Evolutionary conservation across 345 rosid genomes (phyloP), one percentile per base, ranked within the genome.

Genomic region (Odontarrhena argentea): DNA sequence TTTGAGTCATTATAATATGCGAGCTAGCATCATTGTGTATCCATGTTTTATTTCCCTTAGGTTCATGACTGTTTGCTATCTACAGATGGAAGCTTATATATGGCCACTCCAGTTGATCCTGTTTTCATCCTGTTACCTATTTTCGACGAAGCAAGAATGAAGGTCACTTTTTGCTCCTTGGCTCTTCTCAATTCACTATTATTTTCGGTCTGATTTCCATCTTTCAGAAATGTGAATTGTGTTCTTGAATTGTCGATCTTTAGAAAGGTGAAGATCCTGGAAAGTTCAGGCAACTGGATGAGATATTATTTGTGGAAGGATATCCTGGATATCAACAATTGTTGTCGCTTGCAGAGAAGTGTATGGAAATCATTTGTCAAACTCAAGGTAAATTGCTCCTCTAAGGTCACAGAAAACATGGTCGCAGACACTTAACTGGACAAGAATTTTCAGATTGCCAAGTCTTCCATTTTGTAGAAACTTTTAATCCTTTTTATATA

Each of bases 71-170:
- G 15, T 34, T 25, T 43, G 12, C 28, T 45, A 7, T 42, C 4
- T 69, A 45, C 74, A 92, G 98, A 93, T 80, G 98, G 98, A 44
- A 15, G 92, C 79, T 59, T 82, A 34, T 85, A 86, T 76, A 74
- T 77, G 74, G 96, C 96, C 63, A 86, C 91, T 58, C 84, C 92
- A 7, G 81, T 89, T 66, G 98, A 93, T 75, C 96, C 94, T 28
- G 86, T 93, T 72, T 90, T 93, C 80, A 77, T 86, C 58, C 45
- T 93, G 76, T 76, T 88, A 79, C 95, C 96, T 45, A 63, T 85
- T 53, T 93, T 90, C 8, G 89, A 90, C 55, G 87, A 93, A 77
- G 96, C 92, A 55, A 78, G 95, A 79, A 84, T 93, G 97, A 90
- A 83, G 96, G 98, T 87, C 50, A 15, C 64, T 30, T 32, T 47